Evolutionary conservation across 306 rosid species (phyloP), one percentile per base, ranked within the genome.

Genomic region (Arachis hypogaea): DNA sequence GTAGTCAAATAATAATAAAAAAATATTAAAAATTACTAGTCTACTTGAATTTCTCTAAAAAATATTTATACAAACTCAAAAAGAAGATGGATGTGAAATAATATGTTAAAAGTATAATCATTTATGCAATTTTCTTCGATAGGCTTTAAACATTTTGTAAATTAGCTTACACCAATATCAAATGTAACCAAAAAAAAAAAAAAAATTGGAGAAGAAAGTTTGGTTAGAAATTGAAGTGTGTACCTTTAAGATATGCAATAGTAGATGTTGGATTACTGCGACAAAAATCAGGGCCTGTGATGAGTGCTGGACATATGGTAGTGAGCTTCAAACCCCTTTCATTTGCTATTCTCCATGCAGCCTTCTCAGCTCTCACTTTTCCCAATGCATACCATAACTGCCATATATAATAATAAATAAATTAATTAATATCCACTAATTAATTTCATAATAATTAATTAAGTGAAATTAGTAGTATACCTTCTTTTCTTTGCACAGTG

Each of bases 321-420:
- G 94, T 81, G 65, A 94, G 78, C 40, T 86, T 85, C 7, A 94
- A 30, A 4, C 89, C 92, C 36, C 12, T 84, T 63, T 92, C 92
- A 36, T 80, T 80, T 8, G 99, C 96, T 69, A 92, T 67, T 55
- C 78, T 83, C 97, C 99, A 90, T 0, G 99, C 97, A 11, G 87
- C 87, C 45, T 86, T 92, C 75, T 94, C 97, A 41, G 99, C 93
- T 62, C 85, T 85, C 71, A 81, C 78, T 75, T 92, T 92, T 2
- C 96, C 99, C 77, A 89, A 38, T 4, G 99, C 96, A 84, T 84
- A 94, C 99, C 99, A 94, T 0, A 94, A 89, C 99, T 89, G 87
- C 80, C 69, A 76, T 64, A 49, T 38, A 59, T 33, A 33, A 33
- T 33, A 33, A 33, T 33, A 33, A 33, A 33, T 33, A 33, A 33